Base-by-base conservation (phyloP, 2,329 filamentous ascomycete genomes). In the Albifimbria verrucaria region DNA sequence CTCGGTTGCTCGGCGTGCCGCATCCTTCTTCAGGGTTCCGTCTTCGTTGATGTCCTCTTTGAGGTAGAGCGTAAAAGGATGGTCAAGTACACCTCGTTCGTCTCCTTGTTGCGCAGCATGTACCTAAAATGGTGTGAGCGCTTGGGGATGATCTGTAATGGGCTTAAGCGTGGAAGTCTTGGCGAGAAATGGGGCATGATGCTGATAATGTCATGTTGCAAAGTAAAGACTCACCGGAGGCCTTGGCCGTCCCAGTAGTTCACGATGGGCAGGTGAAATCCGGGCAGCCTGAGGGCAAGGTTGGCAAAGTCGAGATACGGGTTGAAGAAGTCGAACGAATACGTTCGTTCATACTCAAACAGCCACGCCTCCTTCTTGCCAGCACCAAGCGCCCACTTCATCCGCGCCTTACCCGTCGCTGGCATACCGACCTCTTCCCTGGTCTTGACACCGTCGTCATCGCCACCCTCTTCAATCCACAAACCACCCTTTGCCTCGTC, bases 71-170 rank as follows among this genome's bases (percentile, higher is more conserved):
- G 86, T 88, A 97, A 93, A 5, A 91, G 72, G 17, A 97, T 77
- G 45, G 93, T 90, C 25, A 96, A 83, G 62, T 96, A 90, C 17
- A 90, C 80, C 28, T 89, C 81, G 47, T 82, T 82, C 0, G 89
- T 93, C 21, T 77, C 71, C 55, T 83, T 84, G 71, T 97, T 89
- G 67, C 92, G 93, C 65, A 97, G 80, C 54, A 95, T 90, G 72
- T 97, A 97, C 81, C 92, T 92, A 74, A 95, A 82, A 61, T 86
- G 80, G 74, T 95, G 90, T 77, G 89, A 88, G 78, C 89, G 89
- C 67, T 83, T 80, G 63, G 62, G 48, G 55, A 56, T 48, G 65
- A 60, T 62, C 68, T 66, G 53, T 43, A 49, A 53, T 53, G 36
- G 55, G 52, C 50, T 62, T 62, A 59, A 64, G 59, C 51, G 52